These are phyloP conservation scores for Nitzschia palea DNA, from an alignment of 108 stramenopile species.

Conservation along the genomic window DNA sequence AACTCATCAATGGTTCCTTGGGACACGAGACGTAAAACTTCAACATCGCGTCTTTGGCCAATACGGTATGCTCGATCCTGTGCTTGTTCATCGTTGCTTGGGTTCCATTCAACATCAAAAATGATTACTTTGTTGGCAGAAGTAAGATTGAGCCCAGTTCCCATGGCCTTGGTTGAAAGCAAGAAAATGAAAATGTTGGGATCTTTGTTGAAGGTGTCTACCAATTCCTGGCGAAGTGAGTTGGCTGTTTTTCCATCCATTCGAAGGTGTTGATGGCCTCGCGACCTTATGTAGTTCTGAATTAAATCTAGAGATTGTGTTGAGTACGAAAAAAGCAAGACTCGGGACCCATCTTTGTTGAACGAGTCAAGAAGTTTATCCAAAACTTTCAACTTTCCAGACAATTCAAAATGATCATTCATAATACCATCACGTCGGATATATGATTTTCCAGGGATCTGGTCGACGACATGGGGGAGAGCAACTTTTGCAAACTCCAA, in stretches of 20 bases:
- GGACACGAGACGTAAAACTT: slow-evolving; percentile 78
- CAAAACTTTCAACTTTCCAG: slow-evolving; percentile 80
- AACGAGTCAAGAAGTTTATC: slow-evolving; percentile 44
- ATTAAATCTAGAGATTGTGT: slow-evolving; percentile 89
- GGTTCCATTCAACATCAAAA: slow-evolving; percentile 90
- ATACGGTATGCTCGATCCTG: slow-evolving; percentile 88
- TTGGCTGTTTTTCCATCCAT: slow-evolving; percentile 87
- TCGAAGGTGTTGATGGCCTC: slow-evolving; percentile 70
- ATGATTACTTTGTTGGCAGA: slow-evolving; percentile 52
- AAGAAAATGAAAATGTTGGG: slow-evolving; percentile 68
- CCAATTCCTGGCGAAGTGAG: slow-evolving; percentile 56
- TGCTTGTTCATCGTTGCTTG: slow-evolving; percentile 73
- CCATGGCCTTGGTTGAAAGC: slow-evolving; percentile 89
- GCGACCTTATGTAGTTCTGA: slow-evolving; percentile 56
- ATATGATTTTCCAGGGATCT: slow-evolving; percentile 56
- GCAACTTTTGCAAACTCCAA: slow-evolving; percentile 79
- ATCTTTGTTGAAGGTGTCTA: slow-evolving; percentile 78
- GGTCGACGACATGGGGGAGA: slow-evolving; percentile 48
- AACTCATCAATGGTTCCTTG: slow-evolving; percentile 94
- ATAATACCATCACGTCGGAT: slow-evolving; percentile 62
- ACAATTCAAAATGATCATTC: slow-evolving; percentile 73
- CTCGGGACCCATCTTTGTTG: slow-evolving; percentile 44
- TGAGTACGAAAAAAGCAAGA: slow-evolving; percentile 91
- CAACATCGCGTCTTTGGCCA: slow-evolving; percentile 87
- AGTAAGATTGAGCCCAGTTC: slow-evolving; percentile 61